These are phyloP conservation scores for Rhodotorula sp. DNA, from an alignment of 1,284 basidiomycete species.

Conservation along the genomic window DNA sequence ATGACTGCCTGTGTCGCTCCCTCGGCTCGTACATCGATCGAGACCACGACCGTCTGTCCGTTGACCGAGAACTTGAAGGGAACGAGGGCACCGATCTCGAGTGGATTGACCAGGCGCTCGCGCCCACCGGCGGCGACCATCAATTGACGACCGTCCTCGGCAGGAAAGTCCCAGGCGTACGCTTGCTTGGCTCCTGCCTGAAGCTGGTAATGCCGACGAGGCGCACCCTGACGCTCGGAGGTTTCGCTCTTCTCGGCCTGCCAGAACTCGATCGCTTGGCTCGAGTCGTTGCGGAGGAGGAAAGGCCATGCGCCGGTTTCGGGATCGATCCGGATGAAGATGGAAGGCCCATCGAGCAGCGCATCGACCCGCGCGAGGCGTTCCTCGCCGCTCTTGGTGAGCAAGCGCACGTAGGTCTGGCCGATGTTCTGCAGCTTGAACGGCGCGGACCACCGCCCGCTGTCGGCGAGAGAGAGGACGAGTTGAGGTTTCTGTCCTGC, in stretches of 20 bases:
- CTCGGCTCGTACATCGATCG: conserved; percentile 91
- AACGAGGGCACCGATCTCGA: conserved; percentile 91
- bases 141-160: conserved; percentile 78
- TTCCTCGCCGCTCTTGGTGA: conserved; percentile 52
- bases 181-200: conserved; percentile 60
- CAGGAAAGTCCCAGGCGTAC: conserved; percentile 96
- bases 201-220: conserved; percentile 56
- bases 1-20: conserved; percentile 81
- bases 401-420: conserved; percentile 71
- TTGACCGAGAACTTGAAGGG: conserved; percentile 73
- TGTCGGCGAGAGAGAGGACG: conserved; percentile 78
- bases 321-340: conserved; percentile 74
- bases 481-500: conserved; percentile 61
- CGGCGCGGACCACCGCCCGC: conserved; percentile 84
- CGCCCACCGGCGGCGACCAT: conserved; percentile 61
- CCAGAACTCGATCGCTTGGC: conserved; percentile 67
- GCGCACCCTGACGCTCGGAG: conserved; percentile 37
- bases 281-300: conserved; percentile 84
- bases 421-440: conserved; percentile 93
- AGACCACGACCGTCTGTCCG: conserved; percentile 55
- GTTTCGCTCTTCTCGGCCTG: conserved; percentile 60
- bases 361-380: conserved; percentile 79
- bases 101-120: conserved; percentile 79
- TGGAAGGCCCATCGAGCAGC: conserved; percentile 80
- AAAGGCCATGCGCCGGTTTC: conserved; percentile 84